Evolutionary conservation across 2,329 filamentous ascomycete genomes (phyloP), one percentile per base, ranked within the genome.

Genomic region (Pseudopyrenochaeta lycopersici): DNA sequence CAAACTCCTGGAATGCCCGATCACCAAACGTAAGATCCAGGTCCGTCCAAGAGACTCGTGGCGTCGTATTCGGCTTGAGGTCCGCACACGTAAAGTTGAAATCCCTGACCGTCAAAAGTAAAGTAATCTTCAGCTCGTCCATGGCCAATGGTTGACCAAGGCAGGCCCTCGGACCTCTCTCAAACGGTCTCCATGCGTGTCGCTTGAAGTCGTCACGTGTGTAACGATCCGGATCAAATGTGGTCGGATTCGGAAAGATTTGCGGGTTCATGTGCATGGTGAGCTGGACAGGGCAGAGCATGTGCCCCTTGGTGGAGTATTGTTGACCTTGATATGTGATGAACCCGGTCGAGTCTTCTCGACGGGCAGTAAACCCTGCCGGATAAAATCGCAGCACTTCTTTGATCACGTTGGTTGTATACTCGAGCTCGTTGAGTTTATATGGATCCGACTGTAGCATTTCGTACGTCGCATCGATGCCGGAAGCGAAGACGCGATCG

Each of bases 91-190:
- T 49, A 48, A 87, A 78, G 31, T 85, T 81, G 42, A 85, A 83
- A 15, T 80, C 78, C 42, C 82, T 66, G 11, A 81, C 64, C 0
- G 79, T 80, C 66, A 84, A 78, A 2, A 80, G 79, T 23, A 86
- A 67, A 5, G 82, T 75, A 53, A 82, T 72, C 56, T 80, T 80
- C 18, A 82, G 63, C 68, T 87, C 84, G 14, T 84, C 72, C 70
- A 81, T 78, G 0, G 80, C 84, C 40, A 86, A 73, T 57, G 83
- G 81, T 65, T 85, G 82, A 1, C 84, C 84, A n/a, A 86, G 78
- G 61, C 85, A 88, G 46, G 81, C 82, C 11, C 85, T 70, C 2
- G 79, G 76, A 0, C 85, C 85, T 49, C 80, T 76, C 59, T 83
- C 82, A 65, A 88, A 88, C 0, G 82, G 77, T 7, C 84, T 77